Conservation (phyloP, 2,329 filamentous ascomycete genomes). For the Thermoascus crustaceus region DNA sequence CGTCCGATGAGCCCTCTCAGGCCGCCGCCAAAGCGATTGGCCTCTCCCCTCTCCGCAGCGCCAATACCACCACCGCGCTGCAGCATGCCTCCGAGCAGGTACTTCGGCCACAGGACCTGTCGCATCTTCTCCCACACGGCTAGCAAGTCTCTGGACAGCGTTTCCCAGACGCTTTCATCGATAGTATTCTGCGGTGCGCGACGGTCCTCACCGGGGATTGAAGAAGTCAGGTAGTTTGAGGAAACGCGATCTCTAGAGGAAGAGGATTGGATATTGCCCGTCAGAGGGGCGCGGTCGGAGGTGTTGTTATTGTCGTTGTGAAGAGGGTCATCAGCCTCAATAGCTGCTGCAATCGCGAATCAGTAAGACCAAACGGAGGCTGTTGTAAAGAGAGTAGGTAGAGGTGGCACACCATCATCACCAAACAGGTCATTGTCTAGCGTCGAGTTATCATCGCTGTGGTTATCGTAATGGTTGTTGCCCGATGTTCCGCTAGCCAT, state of each 20-base stretch:
- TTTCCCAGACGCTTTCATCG: conserved; percentile 95
- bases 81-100: conserved; percentile 67
- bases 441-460: conserved; percentile 53
- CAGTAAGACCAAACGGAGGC: background rate
- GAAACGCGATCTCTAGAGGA: conserved; percentile 49
- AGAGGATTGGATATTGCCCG: conserved; percentile 70
- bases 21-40: conserved; percentile 37
- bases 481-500: conserved; percentile 24
- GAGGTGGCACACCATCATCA: conserved; percentile 56
- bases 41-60: conserved; percentile 51
- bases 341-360: conserved; percentile 45
- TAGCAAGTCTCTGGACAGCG: conserved; percentile 80
- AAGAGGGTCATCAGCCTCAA: conserved; percentile 88
- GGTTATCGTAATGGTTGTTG: conserved; percentile 48
- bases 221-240: conserved; percentile 76
- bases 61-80: conserved; percentile 47
- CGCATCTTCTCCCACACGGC: conserved; percentile 98
- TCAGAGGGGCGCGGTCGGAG: conserved; percentile 69
- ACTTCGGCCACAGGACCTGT: conserved; percentile 92
- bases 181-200: conserved; percentile 85
- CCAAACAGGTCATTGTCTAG: conserved; percentile 68
- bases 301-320: conserved; percentile 43
- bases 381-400: background rate
- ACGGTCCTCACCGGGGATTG: conserved; percentile 87
- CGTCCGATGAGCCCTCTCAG: conserved; percentile 51